phyloP scores from a whole-genome alignment of 2,329 filamentous ascomycete species.

The Acephala macrosclerotiorum region DNA sequence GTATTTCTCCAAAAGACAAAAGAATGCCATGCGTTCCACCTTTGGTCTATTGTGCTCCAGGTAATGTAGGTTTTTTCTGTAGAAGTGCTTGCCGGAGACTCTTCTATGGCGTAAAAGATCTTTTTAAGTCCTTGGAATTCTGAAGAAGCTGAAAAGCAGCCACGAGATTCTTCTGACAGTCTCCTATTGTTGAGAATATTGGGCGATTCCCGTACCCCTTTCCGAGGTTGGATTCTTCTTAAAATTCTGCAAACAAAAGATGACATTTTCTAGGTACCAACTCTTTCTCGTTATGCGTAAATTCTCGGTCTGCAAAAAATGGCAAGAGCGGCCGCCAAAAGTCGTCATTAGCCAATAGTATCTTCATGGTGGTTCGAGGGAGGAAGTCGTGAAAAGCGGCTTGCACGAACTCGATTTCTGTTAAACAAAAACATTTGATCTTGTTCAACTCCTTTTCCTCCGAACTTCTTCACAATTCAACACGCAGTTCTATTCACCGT shows the following conservation, averaged over 20 bases:
- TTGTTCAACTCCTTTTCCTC: background rate
- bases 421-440: background rate
- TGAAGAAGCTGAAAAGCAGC: background rate
- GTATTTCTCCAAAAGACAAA: constrained; percentile 14
- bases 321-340: background rate
- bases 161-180: background rate
- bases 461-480: background rate
- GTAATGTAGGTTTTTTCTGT: background rate
- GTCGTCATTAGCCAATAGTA: background rate
- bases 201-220: background rate
- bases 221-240: background rate
- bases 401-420: background rate
- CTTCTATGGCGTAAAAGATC: background rate
- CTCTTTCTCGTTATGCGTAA: background rate
- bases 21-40: constrained; percentile 20
- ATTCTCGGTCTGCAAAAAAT: background rate
- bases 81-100: background rate
- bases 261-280: background rate
- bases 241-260: background rate
- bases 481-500: background rate
- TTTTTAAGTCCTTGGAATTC: background rate
- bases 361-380: constrained; percentile 1
- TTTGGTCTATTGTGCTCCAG: background rate
- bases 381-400: background rate
- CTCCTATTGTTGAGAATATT: background rate